These are phyloP conservation scores for Saturnispora diversa DNA, from an alignment of 805 yeast species.

Conservation along the genomic window DNA sequence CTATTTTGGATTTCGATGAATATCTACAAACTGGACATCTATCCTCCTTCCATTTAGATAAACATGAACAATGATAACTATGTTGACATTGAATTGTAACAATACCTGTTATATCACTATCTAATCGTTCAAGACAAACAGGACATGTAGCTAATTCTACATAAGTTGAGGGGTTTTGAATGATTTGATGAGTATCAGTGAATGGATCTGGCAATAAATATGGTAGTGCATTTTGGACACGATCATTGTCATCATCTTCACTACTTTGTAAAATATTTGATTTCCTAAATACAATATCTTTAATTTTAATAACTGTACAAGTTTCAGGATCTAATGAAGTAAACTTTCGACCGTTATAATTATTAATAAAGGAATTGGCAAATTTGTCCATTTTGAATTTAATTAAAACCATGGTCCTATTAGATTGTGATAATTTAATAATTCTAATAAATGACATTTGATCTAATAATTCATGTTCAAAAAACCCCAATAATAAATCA, in stretches of 20 bases:
- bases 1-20: slow-evolving; percentile 47
- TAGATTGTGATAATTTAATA: slow-evolving; percentile 54
- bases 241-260: slow-evolving; percentile 9
- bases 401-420: slow-evolving; percentile 68
- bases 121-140: slow-evolving; percentile 85
- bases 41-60: slow-evolving; percentile 83
- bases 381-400: slow-evolving; percentile 52
- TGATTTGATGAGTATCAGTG: slow-evolving; percentile 29
- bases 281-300: slow-evolving; percentile 41
- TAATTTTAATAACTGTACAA: slow-evolving; percentile 70
- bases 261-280: slow-evolving; percentile 19
- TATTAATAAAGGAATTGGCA: slow-evolving; percentile 58
- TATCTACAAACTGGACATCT: slow-evolving; percentile 88
- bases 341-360: slow-evolving; percentile 65
- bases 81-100: slow-evolving; percentile 89
- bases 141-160: slow-evolving; percentile 85
- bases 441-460: slow-evolving; percentile 65
- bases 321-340: slow-evolving; percentile 84
- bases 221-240: slow-evolving; percentile 38
- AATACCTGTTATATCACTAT: slow-evolving; percentile 68
- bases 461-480: slow-evolving; percentile 53
- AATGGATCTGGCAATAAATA: slow-evolving; percentile 69
- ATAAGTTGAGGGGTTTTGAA: slow-evolving; percentile 21
- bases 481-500: slow-evolving; percentile 64
- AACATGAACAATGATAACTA: slow-evolving; percentile 83